Evolutionary conservation across 495 filamentous ascomycete genomes (phyloP).

Genomic region (Hypoxylon lienhwacheense): DNA sequence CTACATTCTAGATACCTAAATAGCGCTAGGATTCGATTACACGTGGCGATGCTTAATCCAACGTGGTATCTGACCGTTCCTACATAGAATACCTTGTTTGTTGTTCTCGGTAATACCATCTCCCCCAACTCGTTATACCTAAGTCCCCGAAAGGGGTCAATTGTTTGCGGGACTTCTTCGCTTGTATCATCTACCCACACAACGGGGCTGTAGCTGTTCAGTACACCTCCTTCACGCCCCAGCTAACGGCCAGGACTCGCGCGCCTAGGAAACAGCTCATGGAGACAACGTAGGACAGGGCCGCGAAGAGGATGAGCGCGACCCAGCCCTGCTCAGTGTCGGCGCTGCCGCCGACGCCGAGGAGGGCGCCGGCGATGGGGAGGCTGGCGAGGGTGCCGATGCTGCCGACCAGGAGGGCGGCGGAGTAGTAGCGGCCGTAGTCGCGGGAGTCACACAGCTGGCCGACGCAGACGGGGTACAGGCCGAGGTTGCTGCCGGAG

Average conservation of each 20-base stretch:
- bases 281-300: constrained; percentile 61
- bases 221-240: constrained; percentile 56
- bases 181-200: background rate
- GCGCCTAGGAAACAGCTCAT: constrained; percentile 63
- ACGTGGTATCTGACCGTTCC: too few relatives aligned
- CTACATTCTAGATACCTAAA: too few relatives aligned
- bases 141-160: background rate
- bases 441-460: constrained; percentile 85
- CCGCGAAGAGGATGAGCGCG: constrained; percentile 70
- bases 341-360: constrained; percentile 43
- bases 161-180: background rate
- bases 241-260: constrained; percentile 69
- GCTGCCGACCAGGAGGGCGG: constrained; percentile 84
- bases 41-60: too few relatives aligned
- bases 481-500: constrained; percentile 78
- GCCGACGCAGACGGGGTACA: constrained; percentile 87
- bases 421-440: constrained; percentile 84
- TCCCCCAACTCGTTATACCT: too few relatives aligned
- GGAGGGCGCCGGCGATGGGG: constrained; percentile 80
- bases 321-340: constrained; percentile 53
- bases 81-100: too few relatives aligned
- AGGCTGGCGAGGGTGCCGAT: constrained; percentile 86
- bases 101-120: too few relatives aligned
- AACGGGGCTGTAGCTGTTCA: constrained; percentile 20
- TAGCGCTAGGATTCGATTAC: too few relatives aligned